These are phyloP conservation scores for Cokeromyces recurvatus DNA, from an alignment of 371 early-diverging fungal genomes.

Conservation along the genomic window DNA sequence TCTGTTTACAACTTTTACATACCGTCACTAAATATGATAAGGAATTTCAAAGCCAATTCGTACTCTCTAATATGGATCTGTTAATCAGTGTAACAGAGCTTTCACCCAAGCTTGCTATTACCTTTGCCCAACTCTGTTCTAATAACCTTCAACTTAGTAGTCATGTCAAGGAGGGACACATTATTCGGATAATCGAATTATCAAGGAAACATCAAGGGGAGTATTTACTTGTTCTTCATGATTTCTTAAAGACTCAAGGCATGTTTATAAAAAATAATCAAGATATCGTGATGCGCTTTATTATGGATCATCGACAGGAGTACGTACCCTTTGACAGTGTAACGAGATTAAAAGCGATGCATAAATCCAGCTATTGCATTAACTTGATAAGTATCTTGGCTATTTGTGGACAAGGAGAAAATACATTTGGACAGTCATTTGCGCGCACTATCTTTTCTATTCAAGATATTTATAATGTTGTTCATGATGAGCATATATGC, in stretches of 20 bases:
- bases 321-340: constrained; percentile 33
- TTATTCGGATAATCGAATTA: constrained; percentile 37
- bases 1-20: background rate
- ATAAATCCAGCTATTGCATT: constrained; percentile 33
- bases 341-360: background rate
- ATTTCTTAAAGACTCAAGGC: constrained; percentile 39
- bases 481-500: constrained; percentile 8
- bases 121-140: constrained; percentile 21
- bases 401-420: constrained; percentile 49
- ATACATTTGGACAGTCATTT: constrained; percentile 47
- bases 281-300: constrained; percentile 31
- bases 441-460: constrained; percentile 33
- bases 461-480: constrained; percentile 16
- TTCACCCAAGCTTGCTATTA: constrained; percentile 13
- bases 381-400: constrained; percentile 37
- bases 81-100: constrained; percentile 31
- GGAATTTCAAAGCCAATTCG: constrained; percentile 20
- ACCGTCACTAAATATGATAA: background rate
- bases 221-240: constrained; percentile 34
- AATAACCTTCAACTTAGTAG: constrained; percentile 37
- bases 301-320: constrained; percentile 38
- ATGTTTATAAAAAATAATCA: constrained; percentile 47
- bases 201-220: constrained; percentile 34
- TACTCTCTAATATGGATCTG: constrained; percentile 39
- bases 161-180: constrained; percentile 33